Conservation (phyloP, 148 eudicot species). For the Rhododendron ovatum region DNA sequence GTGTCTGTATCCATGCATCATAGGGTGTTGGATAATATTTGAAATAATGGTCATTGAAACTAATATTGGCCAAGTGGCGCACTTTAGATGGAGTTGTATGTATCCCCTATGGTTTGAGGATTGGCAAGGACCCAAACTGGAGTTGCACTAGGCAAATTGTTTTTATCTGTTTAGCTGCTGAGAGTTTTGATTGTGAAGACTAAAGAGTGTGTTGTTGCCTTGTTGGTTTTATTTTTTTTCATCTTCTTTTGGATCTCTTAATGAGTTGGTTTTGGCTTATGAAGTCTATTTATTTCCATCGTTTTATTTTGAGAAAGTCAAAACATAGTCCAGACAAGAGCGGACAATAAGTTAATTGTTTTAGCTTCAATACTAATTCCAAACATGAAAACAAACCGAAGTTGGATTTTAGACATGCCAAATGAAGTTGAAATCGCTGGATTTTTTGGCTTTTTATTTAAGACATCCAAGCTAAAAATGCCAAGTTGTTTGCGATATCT, state of each 20-base stretch:
- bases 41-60: not conserved
- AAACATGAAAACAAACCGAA: not conserved
- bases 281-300: not conserved
- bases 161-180: not conserved
- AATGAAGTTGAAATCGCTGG: not conserved
- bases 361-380: not conserved
- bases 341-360: not conserved
- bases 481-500: not conserved
- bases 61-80: not conserved
- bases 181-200: not conserved
- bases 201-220: not conserved
- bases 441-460: not conserved
- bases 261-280: not conserved
- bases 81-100: not conserved
- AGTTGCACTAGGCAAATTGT: not conserved
- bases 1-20: no score
- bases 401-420: not conserved
- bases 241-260: not conserved
- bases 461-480: not conserved
- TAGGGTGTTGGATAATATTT: not conserved
- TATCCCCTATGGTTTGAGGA: not conserved
- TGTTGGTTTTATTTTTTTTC: not conserved
- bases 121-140: not conserved
- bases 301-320: not conserved
- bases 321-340: not conserved